A percentile compares a stretch with the other conserved stretches of the same genome.
Conservation (phyloP, 73 alveolate species). For the Symbiodinium pilosum region DNA sequence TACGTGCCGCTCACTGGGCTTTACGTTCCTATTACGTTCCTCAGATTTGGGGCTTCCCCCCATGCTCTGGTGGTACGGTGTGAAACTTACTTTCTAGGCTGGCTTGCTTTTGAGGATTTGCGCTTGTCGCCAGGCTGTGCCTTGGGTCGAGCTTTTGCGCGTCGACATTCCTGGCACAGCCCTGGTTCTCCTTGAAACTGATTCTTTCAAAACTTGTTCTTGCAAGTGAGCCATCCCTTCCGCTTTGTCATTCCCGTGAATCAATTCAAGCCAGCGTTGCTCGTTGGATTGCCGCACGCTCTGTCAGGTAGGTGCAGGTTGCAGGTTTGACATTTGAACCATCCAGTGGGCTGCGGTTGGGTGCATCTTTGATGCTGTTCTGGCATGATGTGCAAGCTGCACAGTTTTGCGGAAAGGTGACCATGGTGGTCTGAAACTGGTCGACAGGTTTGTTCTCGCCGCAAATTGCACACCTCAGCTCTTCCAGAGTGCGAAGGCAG, state of each 20-base stretch:
- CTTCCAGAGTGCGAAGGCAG: background rate
- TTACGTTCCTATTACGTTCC: too few species aligned
- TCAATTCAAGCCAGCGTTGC: background rate
- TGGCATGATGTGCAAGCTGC: background rate
- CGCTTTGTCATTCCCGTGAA: background rate
- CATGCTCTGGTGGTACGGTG: too few species aligned
- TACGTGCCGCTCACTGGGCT: too few species aligned
- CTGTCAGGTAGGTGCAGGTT: background rate
- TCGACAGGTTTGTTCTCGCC: background rate
- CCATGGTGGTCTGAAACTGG: background rate
- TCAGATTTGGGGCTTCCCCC: too few species aligned
- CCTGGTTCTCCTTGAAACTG: too few species aligned
- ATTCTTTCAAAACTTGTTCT: background rate
- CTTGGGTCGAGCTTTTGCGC: too few species aligned
- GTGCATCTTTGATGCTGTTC: background rate
- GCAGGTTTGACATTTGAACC: conserved; percentile 11
- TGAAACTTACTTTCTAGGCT: too few species aligned
- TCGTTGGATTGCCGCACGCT: background rate
- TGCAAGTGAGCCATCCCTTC: background rate
- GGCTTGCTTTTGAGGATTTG: too few species aligned
- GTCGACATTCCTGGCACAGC: too few species aligned
- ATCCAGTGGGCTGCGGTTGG: background rate
- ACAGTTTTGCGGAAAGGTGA: background rate
- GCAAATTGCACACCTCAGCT: background rate
- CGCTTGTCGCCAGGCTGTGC: too few species aligned